Percentiles rank a stretch among this genome's conserved stretches.
Evolutionary conservation across 345 rosid genomes (phyloP).

Genomic region (Salix exigua): DNA sequence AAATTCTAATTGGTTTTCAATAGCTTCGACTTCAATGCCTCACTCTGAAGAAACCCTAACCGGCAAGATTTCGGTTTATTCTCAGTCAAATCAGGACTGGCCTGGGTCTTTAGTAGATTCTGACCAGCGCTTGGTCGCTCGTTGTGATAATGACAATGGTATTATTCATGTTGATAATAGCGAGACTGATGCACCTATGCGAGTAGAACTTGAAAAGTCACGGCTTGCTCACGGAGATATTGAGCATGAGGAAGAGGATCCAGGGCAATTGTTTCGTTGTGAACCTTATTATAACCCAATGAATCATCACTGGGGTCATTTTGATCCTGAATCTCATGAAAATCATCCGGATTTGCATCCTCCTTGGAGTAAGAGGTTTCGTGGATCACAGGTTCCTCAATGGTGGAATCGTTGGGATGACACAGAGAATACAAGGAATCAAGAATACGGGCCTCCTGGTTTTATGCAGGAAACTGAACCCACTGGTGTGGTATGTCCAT

Average conservation of each 20-base stretch:
- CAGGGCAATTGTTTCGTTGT: background rate
- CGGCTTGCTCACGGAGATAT: background rate
- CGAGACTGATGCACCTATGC: background rate
- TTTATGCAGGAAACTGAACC: conserved; percentile 5
- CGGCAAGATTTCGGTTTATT: too few relatives aligned
- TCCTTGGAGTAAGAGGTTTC: background rate
- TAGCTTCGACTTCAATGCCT: background rate
- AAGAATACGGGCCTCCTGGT: background rate
- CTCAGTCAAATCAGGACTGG: background rate
- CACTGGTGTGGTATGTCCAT: conserved; percentile 22
- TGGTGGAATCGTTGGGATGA: background rate
- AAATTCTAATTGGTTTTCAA: background rate
- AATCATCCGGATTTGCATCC: background rate
- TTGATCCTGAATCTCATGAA: background rate
- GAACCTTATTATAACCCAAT: background rate
- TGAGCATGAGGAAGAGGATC: background rate
- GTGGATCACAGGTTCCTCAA: background rate
- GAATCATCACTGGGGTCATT: background rate
- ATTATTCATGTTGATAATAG: background rate
- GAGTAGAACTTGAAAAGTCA: background rate
- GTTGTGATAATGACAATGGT: background rate
- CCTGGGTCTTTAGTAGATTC: background rate
- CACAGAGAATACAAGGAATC: background rate
- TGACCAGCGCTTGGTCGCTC: background rate
- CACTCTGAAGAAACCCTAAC: background rate